phyloP scores from a whole-genome alignment of 1,284 basidiomycete genomes.

The Ustilago vetiveriae region DNA sequence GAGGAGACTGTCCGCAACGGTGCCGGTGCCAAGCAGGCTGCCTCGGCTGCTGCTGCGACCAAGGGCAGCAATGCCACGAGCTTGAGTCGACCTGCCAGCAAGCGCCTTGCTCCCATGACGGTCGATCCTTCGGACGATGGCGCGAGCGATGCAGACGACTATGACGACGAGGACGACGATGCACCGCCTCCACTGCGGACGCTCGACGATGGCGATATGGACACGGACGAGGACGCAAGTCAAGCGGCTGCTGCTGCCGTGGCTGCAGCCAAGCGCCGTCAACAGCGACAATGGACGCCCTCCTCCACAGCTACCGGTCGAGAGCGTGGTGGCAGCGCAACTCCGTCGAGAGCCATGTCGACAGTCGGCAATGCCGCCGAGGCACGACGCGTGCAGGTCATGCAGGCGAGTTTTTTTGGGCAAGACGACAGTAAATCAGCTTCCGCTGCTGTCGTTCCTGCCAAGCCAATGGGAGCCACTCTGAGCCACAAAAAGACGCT shows the following conservation, averaged over 20 bases:
- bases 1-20: slow-evolving; percentile 19
- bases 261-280: slow-evolving; percentile 34
- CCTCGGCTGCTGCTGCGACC: slow-evolving; percentile 9
- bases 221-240: slow-evolving; percentile 39
- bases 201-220: slow-evolving; percentile 44
- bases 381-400: slow-evolving; percentile 63
- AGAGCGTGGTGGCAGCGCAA: slow-evolving; percentile 36
- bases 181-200: slow-evolving; percentile 43
- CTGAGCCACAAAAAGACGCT: slow-evolving; percentile 31
- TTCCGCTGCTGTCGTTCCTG: slow-evolving; percentile 52
- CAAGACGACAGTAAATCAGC: slow-evolving; percentile 54
- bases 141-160: slow-evolving; percentile 15
- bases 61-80: slow-evolving; percentile 14
- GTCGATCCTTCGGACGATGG: slow-evolving; percentile 18
- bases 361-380: slow-evolving; percentile 47
- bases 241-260: slow-evolving; percentile 26
- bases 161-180: slow-evolving; percentile 44
- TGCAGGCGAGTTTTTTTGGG: slow-evolving; percentile 67
- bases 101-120: slow-evolving; percentile 33
- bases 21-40: slow-evolving; percentile 10
- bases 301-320: slow-evolving; percentile 29
- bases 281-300: slow-evolving; percentile 38
- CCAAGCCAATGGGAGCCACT: slow-evolving; percentile 42
- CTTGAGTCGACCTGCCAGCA: slow-evolving; percentile 33
- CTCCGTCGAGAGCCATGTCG: slow-evolving; percentile 41